Percentiles rank a stretch among this genome's conserved stretches.
phyloP scores from a whole-genome alignment of 192 early-diverging fungal species.

The Kappamyces sp. region DNA sequence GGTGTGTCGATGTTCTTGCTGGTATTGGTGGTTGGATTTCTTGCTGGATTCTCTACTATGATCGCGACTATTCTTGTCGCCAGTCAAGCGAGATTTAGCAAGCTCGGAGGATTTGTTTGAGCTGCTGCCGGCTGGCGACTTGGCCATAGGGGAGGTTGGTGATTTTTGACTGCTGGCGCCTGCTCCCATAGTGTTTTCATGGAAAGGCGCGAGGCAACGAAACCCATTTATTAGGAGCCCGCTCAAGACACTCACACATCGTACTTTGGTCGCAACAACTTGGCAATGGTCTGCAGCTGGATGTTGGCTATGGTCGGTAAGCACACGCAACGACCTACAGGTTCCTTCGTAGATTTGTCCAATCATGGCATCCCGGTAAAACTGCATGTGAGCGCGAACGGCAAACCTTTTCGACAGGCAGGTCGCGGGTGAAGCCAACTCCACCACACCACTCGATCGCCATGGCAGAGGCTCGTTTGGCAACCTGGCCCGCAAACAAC shows the following conservation, averaged over 20 bases:
- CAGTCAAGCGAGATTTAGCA: no score
- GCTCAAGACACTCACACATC: background rate
- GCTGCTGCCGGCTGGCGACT: no score
- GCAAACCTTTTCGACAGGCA: slow-evolving; percentile 70
- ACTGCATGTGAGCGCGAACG: slow-evolving; percentile 25
- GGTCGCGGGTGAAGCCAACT: slow-evolving; percentile 86
- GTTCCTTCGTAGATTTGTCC: slow-evolving; percentile 85
- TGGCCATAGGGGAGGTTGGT: no score
- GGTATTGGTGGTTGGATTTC: no score
- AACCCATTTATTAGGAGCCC: no score
- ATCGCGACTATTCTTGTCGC: no score
- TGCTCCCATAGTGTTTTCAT: no score
- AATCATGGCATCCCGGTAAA: slow-evolving; percentile 94
- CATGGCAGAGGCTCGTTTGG: slow-evolving; percentile 79
- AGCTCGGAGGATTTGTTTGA: no score
- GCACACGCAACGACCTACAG: background rate
- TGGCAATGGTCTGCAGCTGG: slow-evolving; percentile 91
- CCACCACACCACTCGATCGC: slow-evolving; percentile 98
- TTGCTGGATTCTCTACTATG: no score
- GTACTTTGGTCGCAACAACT: slow-evolving; percentile 45
- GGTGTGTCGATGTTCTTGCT: no score
- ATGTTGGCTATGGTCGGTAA: slow-evolving; percentile 78
- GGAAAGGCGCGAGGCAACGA: no score
- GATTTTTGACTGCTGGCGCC: no score
- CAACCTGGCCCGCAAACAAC: slow-evolving; percentile 90